These are phyloP conservation scores for Eucalyptus pauciflora DNA, from an alignment of 345 rosid genomes.

Conservation along the genomic window DNA sequence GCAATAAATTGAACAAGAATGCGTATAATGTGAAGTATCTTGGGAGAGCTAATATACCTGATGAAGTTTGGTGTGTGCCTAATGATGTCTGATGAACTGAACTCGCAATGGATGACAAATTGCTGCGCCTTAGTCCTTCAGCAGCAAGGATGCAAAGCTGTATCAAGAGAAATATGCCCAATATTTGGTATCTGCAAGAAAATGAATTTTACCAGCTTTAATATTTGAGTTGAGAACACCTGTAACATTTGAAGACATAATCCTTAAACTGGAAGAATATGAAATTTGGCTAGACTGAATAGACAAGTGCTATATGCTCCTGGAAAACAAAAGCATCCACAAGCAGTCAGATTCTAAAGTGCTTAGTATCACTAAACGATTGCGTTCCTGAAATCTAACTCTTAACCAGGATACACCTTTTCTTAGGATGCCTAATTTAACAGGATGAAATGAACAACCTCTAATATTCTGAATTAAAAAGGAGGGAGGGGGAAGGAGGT, in stretches of 20 bases:
- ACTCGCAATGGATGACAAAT: conserved; percentile 73
- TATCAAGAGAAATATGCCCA: conserved; percentile 84
- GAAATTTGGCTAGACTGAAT: not conserved
- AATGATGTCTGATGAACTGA: conserved; percentile 63
- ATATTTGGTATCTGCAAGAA: conserved; percentile 70
- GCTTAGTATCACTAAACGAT: not conserved
- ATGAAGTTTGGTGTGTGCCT: conserved; percentile 38
- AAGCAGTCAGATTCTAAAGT: not conserved
- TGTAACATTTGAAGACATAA: not conserved
- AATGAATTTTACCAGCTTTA: not conserved
- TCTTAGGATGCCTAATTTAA: not conserved
- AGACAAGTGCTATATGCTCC: not conserved
- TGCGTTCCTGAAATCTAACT: not conserved
- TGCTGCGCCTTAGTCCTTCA: conserved; percentile 75
- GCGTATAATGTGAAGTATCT: not conserved
- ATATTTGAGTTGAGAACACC: not conserved
- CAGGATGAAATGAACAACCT: not conserved
- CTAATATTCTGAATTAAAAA: not conserved
- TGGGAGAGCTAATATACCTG: conserved; percentile 27
- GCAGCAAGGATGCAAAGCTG: conserved; percentile 90
- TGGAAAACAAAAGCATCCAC: not conserved
- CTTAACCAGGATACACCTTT: not conserved
- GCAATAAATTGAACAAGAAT: not conserved
- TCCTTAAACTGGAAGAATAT: not conserved
- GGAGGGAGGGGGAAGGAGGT: not conserved